A percentile compares a stretch with the other conserved stretches of the same genome.
These are phyloP conservation scores for Puccinia horiana DNA, from an alignment of 1,284 basidiomycete genomes.

Conservation along the genomic window DNA sequence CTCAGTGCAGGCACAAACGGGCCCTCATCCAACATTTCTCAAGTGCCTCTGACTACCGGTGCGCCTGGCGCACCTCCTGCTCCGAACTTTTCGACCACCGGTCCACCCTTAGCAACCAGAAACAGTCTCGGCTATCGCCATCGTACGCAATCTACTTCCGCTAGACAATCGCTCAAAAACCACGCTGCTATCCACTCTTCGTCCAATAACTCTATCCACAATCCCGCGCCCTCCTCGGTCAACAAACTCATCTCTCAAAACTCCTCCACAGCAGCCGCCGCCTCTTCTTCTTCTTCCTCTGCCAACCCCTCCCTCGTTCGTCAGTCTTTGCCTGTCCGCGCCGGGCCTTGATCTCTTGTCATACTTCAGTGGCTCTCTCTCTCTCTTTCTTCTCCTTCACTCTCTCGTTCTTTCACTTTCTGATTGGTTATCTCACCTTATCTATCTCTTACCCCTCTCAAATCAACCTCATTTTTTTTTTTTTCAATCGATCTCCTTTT, in stretches of 20 bases:
- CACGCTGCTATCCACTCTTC: neutral
- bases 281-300: neutral
- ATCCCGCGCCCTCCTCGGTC: neutral
- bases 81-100: neutral
- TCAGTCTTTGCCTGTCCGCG: conserved; percentile 32
- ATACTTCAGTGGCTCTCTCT: neutral
- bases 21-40: too few species aligned
- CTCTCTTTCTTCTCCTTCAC: neutral
- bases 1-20: neutral
- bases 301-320: neutral
- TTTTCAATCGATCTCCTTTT: too few species aligned
- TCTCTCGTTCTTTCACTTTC: neutral
- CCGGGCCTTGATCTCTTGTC: conserved; percentile 16
- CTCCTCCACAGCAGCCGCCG: neutral
- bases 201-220: neutral
- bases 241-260: neutral
- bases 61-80: neutral
- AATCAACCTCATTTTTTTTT: too few species aligned
- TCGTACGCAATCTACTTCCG: conserved; percentile 21
- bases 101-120: neutral
- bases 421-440: too few species aligned
- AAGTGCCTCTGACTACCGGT: neutral
- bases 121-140: neutral
- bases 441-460: too few species aligned
- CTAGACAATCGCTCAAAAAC: neutral